Evolutionary conservation across 352 stramenopile genomes (phyloP).

Genomic region (Pythium sp.): DNA sequence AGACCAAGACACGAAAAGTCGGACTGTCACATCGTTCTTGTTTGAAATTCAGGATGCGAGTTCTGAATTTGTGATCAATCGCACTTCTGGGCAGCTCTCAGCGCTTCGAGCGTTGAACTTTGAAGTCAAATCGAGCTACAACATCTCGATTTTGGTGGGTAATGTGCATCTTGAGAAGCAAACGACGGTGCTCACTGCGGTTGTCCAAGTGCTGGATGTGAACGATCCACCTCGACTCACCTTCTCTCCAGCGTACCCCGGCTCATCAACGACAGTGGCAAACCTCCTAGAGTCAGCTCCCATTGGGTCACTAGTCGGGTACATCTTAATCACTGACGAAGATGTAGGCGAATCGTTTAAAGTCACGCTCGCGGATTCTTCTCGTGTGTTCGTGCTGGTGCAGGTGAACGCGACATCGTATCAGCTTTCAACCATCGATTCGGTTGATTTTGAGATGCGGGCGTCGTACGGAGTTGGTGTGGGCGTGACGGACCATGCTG

Average conservation of each 20-base stretch:
- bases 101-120: slow-evolving; percentile 23
- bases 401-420: slow-evolving; percentile 10
- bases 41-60: slow-evolving; percentile 32
- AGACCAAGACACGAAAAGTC: slow-evolving; percentile 38
- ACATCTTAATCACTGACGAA: slow-evolving; percentile 8
- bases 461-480: neutral
- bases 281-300: slow-evolving; percentile 8
- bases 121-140: slow-evolving; percentile 25
- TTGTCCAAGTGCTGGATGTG: slow-evolving; percentile 13
- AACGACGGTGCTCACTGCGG: slow-evolving; percentile 17
- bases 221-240: slow-evolving; percentile 6
- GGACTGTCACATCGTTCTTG: slow-evolving; percentile 21
- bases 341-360: neutral
- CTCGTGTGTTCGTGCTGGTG: slow-evolving; percentile 3
- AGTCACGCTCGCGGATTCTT: neutral
- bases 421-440: neutral
- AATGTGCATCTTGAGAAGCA: slow-evolving; percentile 28
- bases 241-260: slow-evolving; percentile 6
- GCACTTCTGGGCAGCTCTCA: slow-evolving; percentile 22
- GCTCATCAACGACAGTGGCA: neutral
- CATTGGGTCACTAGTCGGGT: neutral
- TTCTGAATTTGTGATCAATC: slow-evolving; percentile 22
- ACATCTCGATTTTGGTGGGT: slow-evolving; percentile 26
- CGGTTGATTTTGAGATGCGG: slow-evolving; percentile 11
- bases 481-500: slow-evolving; percentile 6